Conservation (phyloP, 495 filamentous ascomycete genomes). For the Xylaria telfairii region DNA sequence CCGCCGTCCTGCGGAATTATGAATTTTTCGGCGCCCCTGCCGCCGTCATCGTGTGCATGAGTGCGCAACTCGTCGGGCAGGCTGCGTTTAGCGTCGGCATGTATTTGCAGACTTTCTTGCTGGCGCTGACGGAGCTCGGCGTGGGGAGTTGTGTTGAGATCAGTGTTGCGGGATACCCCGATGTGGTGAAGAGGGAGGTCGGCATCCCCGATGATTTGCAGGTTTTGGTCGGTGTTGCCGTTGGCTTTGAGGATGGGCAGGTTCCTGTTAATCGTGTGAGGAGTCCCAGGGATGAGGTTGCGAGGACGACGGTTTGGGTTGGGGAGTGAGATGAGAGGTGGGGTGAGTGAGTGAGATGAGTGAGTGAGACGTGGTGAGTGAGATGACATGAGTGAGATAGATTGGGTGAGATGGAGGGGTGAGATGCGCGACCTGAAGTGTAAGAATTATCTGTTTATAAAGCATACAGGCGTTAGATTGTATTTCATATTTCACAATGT, state of each 20-base stretch:
- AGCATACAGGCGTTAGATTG: neutral
- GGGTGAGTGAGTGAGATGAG: neutral
- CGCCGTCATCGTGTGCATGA: slow-evolving; percentile 29
- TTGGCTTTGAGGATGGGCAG: slow-evolving; percentile 18
- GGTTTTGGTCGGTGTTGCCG: slow-evolving; percentile 28
- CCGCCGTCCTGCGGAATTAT: slow-evolving; percentile 31
- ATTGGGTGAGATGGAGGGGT: neutral
- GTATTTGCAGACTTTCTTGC: slow-evolving; percentile 30
- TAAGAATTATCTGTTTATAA: neutral
- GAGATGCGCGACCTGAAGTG: neutral
- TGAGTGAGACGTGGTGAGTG: neutral
- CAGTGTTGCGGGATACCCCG: slow-evolving; percentile 23
- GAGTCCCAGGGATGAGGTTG: neutral
- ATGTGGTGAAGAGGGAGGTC: slow-evolving; percentile 20
- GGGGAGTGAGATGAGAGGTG: slow-evolving; percentile 7
- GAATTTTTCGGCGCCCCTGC: slow-evolving; percentile 35
- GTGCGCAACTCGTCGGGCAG: neutral
- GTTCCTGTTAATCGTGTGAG: slow-evolving; percentile 20
- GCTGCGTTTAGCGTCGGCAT: slow-evolving; percentile 28
- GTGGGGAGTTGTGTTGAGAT: slow-evolving; percentile 31
- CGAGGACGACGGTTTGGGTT: slow-evolving; percentile 12
- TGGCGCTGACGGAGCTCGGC: slow-evolving; percentile 25
- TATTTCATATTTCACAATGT: neutral
- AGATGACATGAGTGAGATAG: neutral
- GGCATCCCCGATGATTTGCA: slow-evolving; percentile 21